Evolutionary conservation across 441 rosid genomes (phyloP).

Genomic region (Syzygium syzygioides): DNA sequence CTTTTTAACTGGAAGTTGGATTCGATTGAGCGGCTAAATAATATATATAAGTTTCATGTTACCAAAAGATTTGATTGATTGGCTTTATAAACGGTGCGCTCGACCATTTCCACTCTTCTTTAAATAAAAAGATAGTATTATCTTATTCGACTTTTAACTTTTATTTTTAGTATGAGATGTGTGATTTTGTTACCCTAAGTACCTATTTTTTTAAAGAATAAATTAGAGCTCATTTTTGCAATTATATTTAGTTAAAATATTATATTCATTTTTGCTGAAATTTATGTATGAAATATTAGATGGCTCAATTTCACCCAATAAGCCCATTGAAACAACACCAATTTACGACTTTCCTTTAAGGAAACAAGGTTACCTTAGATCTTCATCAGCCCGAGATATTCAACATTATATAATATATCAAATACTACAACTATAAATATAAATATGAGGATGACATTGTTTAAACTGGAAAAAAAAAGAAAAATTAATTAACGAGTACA

Average conservation of each 20-base stretch:
- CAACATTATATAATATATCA: not conserved
- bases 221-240: not conserved
- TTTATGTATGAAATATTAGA: not conserved
- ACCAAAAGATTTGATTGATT: not conserved
- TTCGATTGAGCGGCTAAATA: not conserved
- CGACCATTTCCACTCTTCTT: not conserved
- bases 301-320: not conserved
- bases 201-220: not conserved
- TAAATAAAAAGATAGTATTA: not conserved
- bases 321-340: not conserved
- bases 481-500: no score
- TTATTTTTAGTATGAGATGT: not conserved
- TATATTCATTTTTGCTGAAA: not conserved
- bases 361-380: not conserved
- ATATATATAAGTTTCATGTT: not conserved
- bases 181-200: not conserved
- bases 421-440: not conserved
- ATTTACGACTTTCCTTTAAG: not conserved
- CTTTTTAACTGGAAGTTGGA: not conserved
- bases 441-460: no score
- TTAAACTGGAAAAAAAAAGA: no score
- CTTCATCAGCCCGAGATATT: not conserved
- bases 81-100: not conserved
- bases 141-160: not conserved
- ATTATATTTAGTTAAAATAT: not conserved